Evolutionary conservation across 345 rosid genomes (phyloP), one percentile per base, ranked within the genome.

Genomic region (Physaria fendleri): DNA sequence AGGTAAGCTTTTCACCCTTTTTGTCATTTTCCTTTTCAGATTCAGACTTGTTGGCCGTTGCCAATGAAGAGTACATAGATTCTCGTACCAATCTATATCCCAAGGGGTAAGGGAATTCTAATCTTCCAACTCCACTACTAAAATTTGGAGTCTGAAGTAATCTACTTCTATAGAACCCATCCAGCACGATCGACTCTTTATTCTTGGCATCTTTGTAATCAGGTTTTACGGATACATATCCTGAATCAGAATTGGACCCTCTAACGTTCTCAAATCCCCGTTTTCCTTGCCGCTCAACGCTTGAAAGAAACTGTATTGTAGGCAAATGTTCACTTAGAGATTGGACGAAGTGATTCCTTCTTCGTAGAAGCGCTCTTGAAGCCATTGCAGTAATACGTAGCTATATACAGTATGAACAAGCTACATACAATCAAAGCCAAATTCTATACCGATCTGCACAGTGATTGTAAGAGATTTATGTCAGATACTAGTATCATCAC

Each of bases 331-430:
- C 80, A 63, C 66, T 76, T 20, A 72, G 45, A 62, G 69, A 71
- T 50, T 50, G 62, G 0, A 74, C 50, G 20, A 82, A 62, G 66
- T 51, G 46, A 65, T 68, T 79, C 74, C 73, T 83, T 74, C 81
- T 81, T 35, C 72, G 64, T 56, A 83, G 68, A 52, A 90, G 74
- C 64, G 80, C 81, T 72, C 81, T 76, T 7, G 90, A 84, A 66
- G 88, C 85, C 97, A 90, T 90, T 66, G 28, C 12, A 59, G 41
- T 59, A 24, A 4, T 8, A 10, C 46, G 30, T 22, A 50, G 50
- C 46, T 54, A 62, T 69, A 47, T 57, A 64, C 51, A 61, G 56
- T 30, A 30, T 22, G 30, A 13, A 54, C 8, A 34, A 53, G 50
- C 62, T 37, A 61, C 68, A 52, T 53, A 69, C 28, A 49, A 53